These are phyloP conservation scores for Sicyos baderoa DNA, from an alignment of 306 rosid genomes.

Conservation along the genomic window DNA sequence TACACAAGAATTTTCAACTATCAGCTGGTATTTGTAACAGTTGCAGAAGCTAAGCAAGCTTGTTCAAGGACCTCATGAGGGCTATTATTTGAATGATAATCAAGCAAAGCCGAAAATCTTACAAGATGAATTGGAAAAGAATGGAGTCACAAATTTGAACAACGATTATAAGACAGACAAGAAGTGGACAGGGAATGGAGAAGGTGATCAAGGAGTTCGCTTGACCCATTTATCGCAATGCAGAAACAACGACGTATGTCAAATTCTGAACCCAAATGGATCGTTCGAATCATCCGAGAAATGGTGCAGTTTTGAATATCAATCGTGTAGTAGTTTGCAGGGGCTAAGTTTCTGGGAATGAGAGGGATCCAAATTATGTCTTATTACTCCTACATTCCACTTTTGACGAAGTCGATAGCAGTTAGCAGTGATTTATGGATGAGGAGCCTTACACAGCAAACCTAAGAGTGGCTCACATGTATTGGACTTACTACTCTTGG, in stretches of 20 bases:
- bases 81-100: slow-evolving; percentile 12
- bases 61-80: slow-evolving; percentile 25
- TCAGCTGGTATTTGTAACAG: slow-evolving; percentile 29
- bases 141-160: slow-evolving; percentile 23
- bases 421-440: not conserved
- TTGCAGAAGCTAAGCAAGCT: slow-evolving; percentile 44
- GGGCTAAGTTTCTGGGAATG: slow-evolving; percentile 18
- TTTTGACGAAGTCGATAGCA: not conserved
- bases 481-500: not conserved
- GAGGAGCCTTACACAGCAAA: not conserved
- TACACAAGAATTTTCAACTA: not conserved
- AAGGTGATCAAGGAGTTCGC: slow-evolving; percentile 15
- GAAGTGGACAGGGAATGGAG: slow-evolving; percentile 25
- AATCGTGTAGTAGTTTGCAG: slow-evolving; percentile 33
- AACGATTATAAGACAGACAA: slow-evolving; percentile 24
- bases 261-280: no score
- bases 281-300: no score
- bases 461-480: not conserved
- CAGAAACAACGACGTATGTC: not conserved
- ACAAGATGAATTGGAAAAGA: slow-evolving; percentile 30
- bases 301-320: slow-evolving; percentile 45
- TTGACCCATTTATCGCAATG: not conserved
- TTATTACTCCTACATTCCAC: not conserved
- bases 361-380: not conserved
- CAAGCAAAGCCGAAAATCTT: slow-evolving; percentile 27